Base-by-base conservation (phyloP, 495 filamentous ascomycete genomes). In the Podospora conica region DNA sequence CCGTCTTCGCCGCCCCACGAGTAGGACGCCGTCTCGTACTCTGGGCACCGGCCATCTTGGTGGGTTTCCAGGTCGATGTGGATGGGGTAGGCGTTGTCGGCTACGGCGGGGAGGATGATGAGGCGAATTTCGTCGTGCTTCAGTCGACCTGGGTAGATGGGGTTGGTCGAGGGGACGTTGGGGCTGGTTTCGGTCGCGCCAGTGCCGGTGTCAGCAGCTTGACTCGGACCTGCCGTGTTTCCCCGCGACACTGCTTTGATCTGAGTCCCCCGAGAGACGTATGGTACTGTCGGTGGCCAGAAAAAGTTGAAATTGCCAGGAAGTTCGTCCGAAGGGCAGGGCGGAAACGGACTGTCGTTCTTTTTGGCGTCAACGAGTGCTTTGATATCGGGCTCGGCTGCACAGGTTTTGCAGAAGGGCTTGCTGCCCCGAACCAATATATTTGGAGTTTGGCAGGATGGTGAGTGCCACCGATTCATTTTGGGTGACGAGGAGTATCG, bases 1-100 rank as follows among this genome's bases (percentile, higher is more conserved):
- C 63, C 68, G 8, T 73, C 65, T 48, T 76, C 73, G 9, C 71
- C 71, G 1, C 67, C 74, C 73, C 74, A 76, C 6, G 69, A 64
- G 31, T 76, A 73, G 0, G 69, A 75, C 27, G 69, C 66, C 5
- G 67, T 69, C 55, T 76, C 74, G 40, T 75, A 76, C 57, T 76
- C 74, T 9, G 74, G 73, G 55, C 69, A 71, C 8, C 69, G 29
- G 55, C 65, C 64, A 23, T 70, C 29, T 3, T 10, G 29, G 58
- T 73, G 73, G 9, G 63, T 68, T 23, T 74, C 61, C 18, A 76
- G 59, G 5, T 53, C 48, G 7, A 70, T 3, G 31, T 76, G 74
- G 15, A 76, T 29, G 22, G 67, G 67, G 48, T 58, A 58, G 2
- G 56, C 28, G 20, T 2, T 6, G n/a, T 58, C 23, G 56, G 1